Evolutionary conservation across 2,329 filamentous ascomycete genomes (phyloP), one percentile per base, ranked within the genome.

Genomic region (Colletotrichum cordylinicola): DNA sequence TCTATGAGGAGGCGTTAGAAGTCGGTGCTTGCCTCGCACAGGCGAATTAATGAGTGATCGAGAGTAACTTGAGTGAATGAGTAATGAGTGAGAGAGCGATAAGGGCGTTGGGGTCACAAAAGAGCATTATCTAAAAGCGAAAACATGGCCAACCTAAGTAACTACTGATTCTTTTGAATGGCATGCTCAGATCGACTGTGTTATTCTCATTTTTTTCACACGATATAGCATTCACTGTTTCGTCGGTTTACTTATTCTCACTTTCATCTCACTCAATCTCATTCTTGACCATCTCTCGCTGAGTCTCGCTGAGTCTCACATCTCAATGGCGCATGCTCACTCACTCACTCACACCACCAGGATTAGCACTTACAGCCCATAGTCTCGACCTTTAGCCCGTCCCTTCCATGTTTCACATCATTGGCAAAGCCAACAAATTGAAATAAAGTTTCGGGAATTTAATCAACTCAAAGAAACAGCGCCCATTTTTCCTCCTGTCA

Each of bases 1-100:
- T 68, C 73, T 1, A 75, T 68, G 64, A 75, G 64, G 24, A 52
- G 70, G 13, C 70, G 58, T 35, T 66, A 37, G 62, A 5, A 16
- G 2, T 10, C 8, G 1, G 31, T 27, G 33, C 33, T 31, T 7
- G 29, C 5, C 24, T 21, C 3, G 29, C 1, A 18, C 15, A 29
- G 60, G 10, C 8, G 0, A 8, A 4, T 1, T 37, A 3, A 31
- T 24, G 29, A 3, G 18, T 24, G 31, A 21, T 62, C 0, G 55
- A 58, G 55, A 0, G 21, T 27, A 27, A 16, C 27, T 1, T 27
- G 5, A 4, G 13, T 29, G 6, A 27, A 58, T 58, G 27, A 31
- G 0, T 58, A 16, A 16, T 29, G 55, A 58, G 55, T 18, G 27
- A n/a, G 27, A 29, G 55, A 3, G 27, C 27, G 24, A 27, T 58